A percentile compares a stretch with the other conserved stretches of the same genome.
Evolutionary conservation across 768 basidiomycete species (phyloP).

Genomic region (Leccinum ochraceum): DNA sequence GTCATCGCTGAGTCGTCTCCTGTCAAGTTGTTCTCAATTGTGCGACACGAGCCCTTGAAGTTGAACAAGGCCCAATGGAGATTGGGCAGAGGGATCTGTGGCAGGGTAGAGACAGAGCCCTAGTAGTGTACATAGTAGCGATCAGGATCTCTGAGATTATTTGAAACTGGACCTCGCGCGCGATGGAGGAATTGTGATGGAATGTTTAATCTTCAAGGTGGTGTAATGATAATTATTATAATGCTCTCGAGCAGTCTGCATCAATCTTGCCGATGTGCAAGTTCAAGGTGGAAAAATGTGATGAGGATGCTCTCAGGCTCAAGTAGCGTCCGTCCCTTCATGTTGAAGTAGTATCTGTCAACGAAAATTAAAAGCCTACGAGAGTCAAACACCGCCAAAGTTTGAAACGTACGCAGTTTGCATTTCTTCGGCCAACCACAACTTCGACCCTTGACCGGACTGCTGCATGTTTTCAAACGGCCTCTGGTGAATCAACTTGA

Average conservation of each 20-base stretch:
- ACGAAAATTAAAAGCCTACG: not conserved
- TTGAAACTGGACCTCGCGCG: not conserved
- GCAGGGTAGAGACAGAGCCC: not conserved
- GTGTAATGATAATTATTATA: not conserved
- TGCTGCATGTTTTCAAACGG: too few relatives aligned
- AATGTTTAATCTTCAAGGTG: not conserved
- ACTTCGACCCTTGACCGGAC: not conserved
- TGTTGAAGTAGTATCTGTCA: not conserved
- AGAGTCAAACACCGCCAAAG: not conserved
- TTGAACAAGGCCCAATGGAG: not conserved
- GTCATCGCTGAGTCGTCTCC: not conserved
- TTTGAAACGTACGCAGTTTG: not conserved
- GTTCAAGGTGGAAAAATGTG: not conserved
- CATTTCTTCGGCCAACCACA: not conserved
- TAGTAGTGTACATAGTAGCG: not conserved
- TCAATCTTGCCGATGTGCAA: too few relatives aligned
- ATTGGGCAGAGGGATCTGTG: not conserved
- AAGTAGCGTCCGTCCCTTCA: too few relatives aligned
- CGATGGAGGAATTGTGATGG: not conserved
- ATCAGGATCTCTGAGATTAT: not conserved
- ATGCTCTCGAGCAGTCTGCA: not conserved
- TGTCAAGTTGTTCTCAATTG: not conserved
- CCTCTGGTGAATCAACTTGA: too few relatives aligned
- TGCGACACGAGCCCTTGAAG: not conserved
- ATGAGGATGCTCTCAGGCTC: not conserved